A percentile compares a stretch with the other conserved stretches of the same genome.
Conservation (phyloP, 2,329 filamentous ascomycete genomes). For the Aspergillus brunneoviolaceus region DNA sequence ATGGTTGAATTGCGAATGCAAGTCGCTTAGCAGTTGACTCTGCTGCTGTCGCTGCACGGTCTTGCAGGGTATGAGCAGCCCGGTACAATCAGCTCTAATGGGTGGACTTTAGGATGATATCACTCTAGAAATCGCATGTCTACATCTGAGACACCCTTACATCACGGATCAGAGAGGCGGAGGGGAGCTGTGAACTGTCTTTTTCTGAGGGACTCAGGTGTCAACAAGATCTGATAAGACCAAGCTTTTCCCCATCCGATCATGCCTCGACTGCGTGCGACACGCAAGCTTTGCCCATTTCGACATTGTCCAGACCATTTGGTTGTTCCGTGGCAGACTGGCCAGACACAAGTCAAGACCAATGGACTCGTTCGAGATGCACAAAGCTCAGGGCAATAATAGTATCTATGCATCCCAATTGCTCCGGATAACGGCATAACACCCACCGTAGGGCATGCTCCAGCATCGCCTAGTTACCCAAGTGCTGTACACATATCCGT, state of each 20-base stretch:
- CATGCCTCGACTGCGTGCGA: neutral
- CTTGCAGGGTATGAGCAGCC: neutral
- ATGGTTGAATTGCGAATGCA: neutral
- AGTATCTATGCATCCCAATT: neutral
- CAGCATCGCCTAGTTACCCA: neutral
- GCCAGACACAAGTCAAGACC: neutral
- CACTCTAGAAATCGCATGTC: neutral
- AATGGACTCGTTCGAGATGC: neutral
- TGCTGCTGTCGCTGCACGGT: neutral
- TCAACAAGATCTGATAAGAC: neutral
- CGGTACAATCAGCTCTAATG: neutral
- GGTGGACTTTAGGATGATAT: neutral
- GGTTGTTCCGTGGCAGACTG: neutral
- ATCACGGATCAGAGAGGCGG: neutral
- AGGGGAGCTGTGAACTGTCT: neutral
- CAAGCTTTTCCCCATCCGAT: neutral
- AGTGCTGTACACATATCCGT: too few relatives aligned
- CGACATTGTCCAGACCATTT: neutral
- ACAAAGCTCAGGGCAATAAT: neutral
- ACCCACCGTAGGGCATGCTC: neutral
- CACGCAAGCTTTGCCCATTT: neutral
- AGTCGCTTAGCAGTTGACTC: too few relatives aligned
- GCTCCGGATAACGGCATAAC: neutral
- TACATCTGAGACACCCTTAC: neutral
- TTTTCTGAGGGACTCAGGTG: neutral